phyloP scores from a whole-genome alignment of 2,329 filamentous ascomycete genomes.

The Neonectria sp. region DNA sequence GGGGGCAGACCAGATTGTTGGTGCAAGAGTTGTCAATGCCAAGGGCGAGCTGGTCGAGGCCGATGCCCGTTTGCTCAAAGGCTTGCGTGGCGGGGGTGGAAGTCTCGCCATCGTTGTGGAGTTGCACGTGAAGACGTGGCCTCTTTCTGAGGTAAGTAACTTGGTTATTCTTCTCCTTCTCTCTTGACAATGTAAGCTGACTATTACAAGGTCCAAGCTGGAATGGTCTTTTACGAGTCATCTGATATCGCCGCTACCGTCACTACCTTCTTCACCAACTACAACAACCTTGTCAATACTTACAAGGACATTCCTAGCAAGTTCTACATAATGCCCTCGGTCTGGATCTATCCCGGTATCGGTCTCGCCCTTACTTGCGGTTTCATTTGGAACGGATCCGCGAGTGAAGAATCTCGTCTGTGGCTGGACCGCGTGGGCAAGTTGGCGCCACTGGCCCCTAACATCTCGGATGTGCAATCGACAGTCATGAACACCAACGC shows the following conservation, averaged over 20 bases:
- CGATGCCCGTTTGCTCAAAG: constrained; percentile 23
- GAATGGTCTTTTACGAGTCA: constrained; percentile 26
- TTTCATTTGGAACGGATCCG: constrained; percentile 24
- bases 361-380: constrained; percentile 18
- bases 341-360: constrained; percentile 11
- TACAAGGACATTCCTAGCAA: constrained; percentile 13
- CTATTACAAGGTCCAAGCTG: constrained; percentile 16
- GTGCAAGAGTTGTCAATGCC: constrained; percentile 26
- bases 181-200: background rate
- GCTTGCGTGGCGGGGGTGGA: constrained; percentile 28
- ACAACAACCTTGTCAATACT: constrained; percentile 2
- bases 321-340: constrained; percentile 15
- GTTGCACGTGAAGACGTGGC: constrained; percentile 20
- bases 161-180: background rate
- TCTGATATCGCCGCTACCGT: constrained; percentile 12
- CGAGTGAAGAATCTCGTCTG: constrained; percentile 15
- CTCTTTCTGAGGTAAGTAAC: constrained; percentile 12
- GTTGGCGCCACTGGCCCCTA: constrained; percentile 10
- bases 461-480: background rate
- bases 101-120: constrained; percentile 30
- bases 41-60: constrained; percentile 26
- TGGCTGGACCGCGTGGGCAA: constrained; percentile 16
- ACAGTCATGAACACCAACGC: constrained; percentile 1
- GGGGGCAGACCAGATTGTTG: constrained; percentile 29
- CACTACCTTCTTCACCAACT: constrained; percentile 23